phyloP scores from a whole-genome alignment of 1,284 basidiomycete genomes.

The Marasmius fiardii region DNA sequence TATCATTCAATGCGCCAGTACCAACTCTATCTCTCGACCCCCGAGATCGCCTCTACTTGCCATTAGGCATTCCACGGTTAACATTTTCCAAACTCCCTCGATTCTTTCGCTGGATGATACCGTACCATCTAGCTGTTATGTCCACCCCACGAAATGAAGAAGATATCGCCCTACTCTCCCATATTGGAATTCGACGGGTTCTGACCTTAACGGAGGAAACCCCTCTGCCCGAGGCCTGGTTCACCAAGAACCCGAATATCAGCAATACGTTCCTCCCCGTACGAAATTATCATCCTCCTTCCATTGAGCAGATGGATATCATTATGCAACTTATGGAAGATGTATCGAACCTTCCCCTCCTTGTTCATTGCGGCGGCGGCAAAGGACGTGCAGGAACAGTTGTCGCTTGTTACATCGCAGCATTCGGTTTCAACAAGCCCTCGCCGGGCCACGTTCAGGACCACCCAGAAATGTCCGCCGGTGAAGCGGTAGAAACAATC shows the following conservation, averaged over 20 bases:
- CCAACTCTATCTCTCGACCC: constrained; percentile 40
- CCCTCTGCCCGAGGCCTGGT: constrained; percentile 47
- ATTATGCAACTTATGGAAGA: constrained; percentile 45
- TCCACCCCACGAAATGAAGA: constrained; percentile 49
- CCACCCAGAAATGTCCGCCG: constrained; percentile 45
- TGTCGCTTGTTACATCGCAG: constrained; percentile 55
- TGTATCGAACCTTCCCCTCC: constrained; percentile 40
- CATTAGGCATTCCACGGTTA: constrained; percentile 12
- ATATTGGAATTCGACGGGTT: constrained; percentile 53
- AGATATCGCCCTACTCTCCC: constrained; percentile 47
- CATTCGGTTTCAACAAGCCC: constrained; percentile 48
- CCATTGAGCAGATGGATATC: constrained; percentile 58
- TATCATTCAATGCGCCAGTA: constrained; percentile 26
- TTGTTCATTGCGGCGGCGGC: constrained; percentile 62
- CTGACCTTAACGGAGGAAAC: constrained; percentile 57
- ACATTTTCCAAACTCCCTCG: constrained; percentile 43
- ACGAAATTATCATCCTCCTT: constrained; percentile 49
- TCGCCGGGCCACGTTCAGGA: constrained; percentile 23
- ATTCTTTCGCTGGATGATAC: constrained; percentile 61
- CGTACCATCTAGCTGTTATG: constrained; percentile 56
- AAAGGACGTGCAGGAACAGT: constrained; percentile 63
- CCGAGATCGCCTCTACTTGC: constrained; percentile 39
- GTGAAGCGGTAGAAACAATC: constrained; percentile 43
- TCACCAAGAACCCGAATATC: constrained; percentile 33
- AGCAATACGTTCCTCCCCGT: constrained; percentile 57